phyloP scores from a whole-genome alignment of 2,329 filamentous ascomycete species.

The Whalleya microplaca region DNA sequence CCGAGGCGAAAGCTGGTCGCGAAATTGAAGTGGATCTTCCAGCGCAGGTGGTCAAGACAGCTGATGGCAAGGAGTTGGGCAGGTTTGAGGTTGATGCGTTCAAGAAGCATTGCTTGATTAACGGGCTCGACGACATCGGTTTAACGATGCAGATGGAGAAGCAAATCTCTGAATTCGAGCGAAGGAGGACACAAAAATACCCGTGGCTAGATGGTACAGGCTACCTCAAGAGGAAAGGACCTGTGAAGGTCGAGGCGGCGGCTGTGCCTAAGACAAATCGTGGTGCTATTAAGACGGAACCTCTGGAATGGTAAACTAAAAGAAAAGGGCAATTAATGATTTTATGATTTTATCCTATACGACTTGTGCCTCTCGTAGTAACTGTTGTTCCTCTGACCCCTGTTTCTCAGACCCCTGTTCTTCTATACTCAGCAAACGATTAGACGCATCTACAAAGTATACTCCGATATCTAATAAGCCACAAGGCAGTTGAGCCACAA shows the following conservation, averaged over 20 bases:
- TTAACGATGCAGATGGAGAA: constrained; percentile 90
- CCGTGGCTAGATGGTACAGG: constrained; percentile 90
- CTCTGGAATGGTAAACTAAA: constrained; percentile 76
- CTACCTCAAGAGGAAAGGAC: constrained; percentile 69
- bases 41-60: constrained; percentile 80
- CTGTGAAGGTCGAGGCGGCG: constrained; percentile 60
- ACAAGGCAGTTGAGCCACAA: too few relatives aligned
- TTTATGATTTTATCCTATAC: too few relatives aligned
- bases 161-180: constrained; percentile 85
- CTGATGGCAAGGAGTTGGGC: constrained; percentile 72
- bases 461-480: too few relatives aligned
- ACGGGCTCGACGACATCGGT: constrained; percentile 94
- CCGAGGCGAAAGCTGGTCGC: constrained; percentile 75
- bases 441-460: too few relatives aligned
- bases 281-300: constrained; percentile 81
- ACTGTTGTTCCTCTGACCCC: too few relatives aligned
- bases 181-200: constrained; percentile 73
- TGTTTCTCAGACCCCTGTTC: too few relatives aligned
- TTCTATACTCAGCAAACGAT: too few relatives aligned
- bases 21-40: constrained; percentile 91
- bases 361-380: too few relatives aligned
- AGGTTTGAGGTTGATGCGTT: constrained; percentile 90
- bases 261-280: constrained; percentile 88
- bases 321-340: background rate
- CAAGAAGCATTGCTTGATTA: constrained; percentile 89